Evolutionary conservation across 1,284 basidiomycete species (phyloP).

Genomic region (Taiwanofungus camphoratus): DNA sequence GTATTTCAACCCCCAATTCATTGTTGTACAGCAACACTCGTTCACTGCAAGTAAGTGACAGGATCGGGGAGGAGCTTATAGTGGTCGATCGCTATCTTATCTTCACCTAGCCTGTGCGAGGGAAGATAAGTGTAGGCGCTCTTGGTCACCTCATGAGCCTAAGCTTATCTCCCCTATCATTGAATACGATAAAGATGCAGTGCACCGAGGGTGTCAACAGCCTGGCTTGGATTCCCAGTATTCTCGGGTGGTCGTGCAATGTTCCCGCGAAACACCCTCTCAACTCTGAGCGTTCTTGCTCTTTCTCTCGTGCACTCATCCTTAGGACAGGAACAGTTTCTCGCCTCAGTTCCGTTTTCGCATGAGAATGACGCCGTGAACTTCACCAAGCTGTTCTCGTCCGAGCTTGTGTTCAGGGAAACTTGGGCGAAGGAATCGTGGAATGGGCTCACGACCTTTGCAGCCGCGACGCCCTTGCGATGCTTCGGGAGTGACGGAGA

Average conservation of each 20-base stretch:
- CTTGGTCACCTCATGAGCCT: too few relatives aligned
- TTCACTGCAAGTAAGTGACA: too few relatives aligned
- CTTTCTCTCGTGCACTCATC: neutral
- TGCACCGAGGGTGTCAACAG: neutral
- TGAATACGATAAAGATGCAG: conserved; percentile 1
- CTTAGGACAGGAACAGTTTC: conserved; percentile 6
- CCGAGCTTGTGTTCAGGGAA: conserved; percentile 15
- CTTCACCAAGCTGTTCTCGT: conserved; percentile 24
- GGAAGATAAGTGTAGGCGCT: too few relatives aligned
- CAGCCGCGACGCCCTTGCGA: conserved; percentile 22
- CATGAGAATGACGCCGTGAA: conserved; percentile 14
- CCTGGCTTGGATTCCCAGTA: neutral
- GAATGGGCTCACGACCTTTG: conserved; percentile 29
- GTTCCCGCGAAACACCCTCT: neutral
- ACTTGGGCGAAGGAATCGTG: conserved; percentile 22
- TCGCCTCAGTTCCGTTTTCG: neutral
- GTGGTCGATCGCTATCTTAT: too few relatives aligned
- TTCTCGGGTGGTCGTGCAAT: neutral
- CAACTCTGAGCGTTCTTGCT: neutral
- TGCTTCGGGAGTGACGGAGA: conserved; percentile 28
- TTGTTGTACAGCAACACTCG: too few relatives aligned
- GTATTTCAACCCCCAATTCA: too few relatives aligned
- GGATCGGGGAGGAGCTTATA: too few relatives aligned
- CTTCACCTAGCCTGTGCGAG: too few relatives aligned
- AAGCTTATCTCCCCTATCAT: neutral